phyloP scores from a whole-genome alignment of 176 grass and related monocot genomes.

The Triticum timopheevii region DNA sequence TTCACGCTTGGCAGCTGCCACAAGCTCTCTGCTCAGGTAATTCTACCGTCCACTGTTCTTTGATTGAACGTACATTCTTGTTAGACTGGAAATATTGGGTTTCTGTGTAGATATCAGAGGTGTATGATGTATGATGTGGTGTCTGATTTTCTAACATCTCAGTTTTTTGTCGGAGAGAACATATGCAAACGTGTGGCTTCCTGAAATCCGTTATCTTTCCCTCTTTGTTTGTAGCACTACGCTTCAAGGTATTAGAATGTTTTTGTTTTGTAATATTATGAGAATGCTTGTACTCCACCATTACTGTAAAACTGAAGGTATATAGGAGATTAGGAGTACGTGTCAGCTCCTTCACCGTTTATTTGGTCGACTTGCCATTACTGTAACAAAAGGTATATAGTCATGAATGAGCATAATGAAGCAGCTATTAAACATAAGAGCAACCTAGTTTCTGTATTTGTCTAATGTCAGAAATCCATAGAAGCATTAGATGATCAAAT shows the following conservation, averaged over 20 bases:
- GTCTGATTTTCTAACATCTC: not conserved
- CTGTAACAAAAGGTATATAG: no score
- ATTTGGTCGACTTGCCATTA: no score
- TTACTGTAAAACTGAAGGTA: no score
- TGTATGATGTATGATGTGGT: not conserved
- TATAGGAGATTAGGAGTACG: no score
- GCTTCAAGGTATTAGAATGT: not conserved
- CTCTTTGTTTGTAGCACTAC: not conserved
- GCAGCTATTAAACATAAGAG: no score
- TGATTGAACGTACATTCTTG: not conserved
- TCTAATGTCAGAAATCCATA: not conserved
- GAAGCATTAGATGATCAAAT: not conserved
- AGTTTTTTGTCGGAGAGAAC: not conserved
- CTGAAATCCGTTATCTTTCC: not conserved
- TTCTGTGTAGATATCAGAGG: not conserved
- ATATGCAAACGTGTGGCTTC: not conserved
- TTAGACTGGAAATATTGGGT: no score
- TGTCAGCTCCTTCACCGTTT: no score
- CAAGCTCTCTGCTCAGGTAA: not conserved
- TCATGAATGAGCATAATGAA: no score
- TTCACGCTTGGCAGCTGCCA: constrained; percentile 5
- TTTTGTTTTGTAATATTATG: not conserved
- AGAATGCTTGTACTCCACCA: not conserved
- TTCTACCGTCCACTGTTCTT: not conserved
- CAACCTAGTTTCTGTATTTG: no score